Base-by-base conservation (phyloP, 2,329 filamentous ascomycete genomes). In the Tolypocladium album region DNA sequence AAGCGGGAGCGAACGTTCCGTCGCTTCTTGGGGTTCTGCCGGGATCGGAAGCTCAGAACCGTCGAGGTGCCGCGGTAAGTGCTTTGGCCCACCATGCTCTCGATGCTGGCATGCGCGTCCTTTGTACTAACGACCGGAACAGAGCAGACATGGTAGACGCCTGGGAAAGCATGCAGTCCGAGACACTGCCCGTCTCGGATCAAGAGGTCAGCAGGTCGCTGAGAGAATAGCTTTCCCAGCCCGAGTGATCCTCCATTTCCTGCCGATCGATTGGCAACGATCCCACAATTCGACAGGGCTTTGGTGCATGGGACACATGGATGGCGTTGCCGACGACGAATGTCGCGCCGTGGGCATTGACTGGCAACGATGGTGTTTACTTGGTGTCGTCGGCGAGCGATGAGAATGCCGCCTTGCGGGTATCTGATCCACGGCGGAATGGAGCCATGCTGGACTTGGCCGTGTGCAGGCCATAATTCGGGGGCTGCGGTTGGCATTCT, bases 1-100 rank as follows among this genome's bases (percentile, higher is more conserved):
- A 81, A 81, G 67, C 69, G 82, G 7, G 74, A 77, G 64, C 73
- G 79, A 24, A 83, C 82, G 6, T 80, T 82, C 71, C 72, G 74
- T 60, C 74, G 82, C 2, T 82, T 85, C 63, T 67, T 84, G 55
- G 65, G 67, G 24, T 81, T 83, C 60, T 73, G 78, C 45, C 71
- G 72, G 61, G 74, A 73, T 63, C 77, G 75, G 68, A 74, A 74
- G 0, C 67, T 83, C 8, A 70, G 66, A 50, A 62, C 82, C 55
- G 66, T 72, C 2, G 76, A 76, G 64, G 70, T 69, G 1, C 67
- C 70, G 13, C 62, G 62, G 81, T 83, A 67, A 72, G 79, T 72
- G 20, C 38, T 13, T 55, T 50, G 31, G 31, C 20, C 31, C 50
- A 36, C 20, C 15, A 36, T n/a, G 22, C 9, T 36, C 6, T n/a